Evolutionary conservation across 108 stramenopile genomes (phyloP).

Genomic region (Poteriospumella lacustris): DNA sequence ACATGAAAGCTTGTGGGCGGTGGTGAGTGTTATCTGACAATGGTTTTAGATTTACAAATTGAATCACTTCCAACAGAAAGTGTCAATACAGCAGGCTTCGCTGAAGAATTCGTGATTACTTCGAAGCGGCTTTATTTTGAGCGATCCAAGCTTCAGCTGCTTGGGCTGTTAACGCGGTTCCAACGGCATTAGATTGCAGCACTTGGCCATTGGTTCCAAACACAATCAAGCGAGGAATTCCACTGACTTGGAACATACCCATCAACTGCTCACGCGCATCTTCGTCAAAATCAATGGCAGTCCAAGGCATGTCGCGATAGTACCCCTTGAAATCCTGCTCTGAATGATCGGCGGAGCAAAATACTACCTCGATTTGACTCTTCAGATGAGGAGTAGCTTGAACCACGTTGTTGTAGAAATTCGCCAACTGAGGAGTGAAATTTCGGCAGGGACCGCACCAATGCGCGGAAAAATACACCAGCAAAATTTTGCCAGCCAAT

Average conservation of each 20-base stretch:
- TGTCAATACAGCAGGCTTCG: too few species aligned
- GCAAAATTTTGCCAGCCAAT: constrained; percentile 70
- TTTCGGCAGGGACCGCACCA: constrained; percentile 64
- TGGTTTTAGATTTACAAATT: too few species aligned
- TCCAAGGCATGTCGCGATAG: constrained; percentile 71
- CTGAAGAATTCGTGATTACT: too few species aligned
- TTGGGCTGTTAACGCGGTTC: neutral
- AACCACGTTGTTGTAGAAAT: constrained; percentile 69
- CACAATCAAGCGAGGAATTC: neutral
- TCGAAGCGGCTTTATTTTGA: too few species aligned
- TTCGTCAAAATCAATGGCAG: constrained; percentile 68
- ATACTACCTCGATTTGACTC: constrained; percentile 81
- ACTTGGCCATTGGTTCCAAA: neutral
- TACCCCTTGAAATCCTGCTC: constrained; percentile 64
- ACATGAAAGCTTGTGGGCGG: too few species aligned
- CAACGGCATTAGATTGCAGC: neutral
- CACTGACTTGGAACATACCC: constrained; percentile 1
- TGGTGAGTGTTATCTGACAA: too few species aligned
- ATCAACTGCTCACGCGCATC: neutral
- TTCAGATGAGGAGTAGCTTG: neutral
- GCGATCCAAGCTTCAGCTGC: neutral
- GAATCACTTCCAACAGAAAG: too few species aligned
- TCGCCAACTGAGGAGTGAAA: constrained; percentile 78
- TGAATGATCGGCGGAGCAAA: constrained; percentile 72
- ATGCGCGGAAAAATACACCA: constrained; percentile 53